A percentile compares a stretch with the other conserved stretches of the same genome.
Evolutionary conservation across 2,329 filamentous ascomycete species (phyloP).

Genomic region (Cryphonectria nitschkei): DNA sequence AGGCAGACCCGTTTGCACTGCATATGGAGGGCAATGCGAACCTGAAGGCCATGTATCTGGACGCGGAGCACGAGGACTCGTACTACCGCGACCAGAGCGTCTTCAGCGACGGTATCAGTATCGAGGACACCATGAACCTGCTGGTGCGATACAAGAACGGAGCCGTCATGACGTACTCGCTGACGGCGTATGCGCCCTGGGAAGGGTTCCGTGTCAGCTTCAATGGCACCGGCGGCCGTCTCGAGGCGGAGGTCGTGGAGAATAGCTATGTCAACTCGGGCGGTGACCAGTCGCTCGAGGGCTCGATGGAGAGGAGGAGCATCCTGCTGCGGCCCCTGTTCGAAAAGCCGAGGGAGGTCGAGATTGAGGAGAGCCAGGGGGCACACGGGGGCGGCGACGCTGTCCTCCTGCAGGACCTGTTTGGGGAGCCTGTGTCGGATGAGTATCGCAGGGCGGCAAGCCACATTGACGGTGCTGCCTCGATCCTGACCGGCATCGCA

Average conservation of each 20-base stretch:
- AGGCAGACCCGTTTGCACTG: slow-evolving; percentile 61
- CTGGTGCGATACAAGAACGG: slow-evolving; percentile 61
- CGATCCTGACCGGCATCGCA: slow-evolving; percentile 63
- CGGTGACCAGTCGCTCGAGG: slow-evolving; percentile 59
- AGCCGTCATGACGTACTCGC: slow-evolving; percentile 61
- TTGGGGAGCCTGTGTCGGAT: slow-evolving; percentile 56
- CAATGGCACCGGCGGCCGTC: slow-evolving; percentile 60
- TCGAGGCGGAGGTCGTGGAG: slow-evolving; percentile 66
- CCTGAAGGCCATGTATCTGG: slow-evolving; percentile 62
- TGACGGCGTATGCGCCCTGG: slow-evolving; percentile 66
- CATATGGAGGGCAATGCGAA: slow-evolving; percentile 56
- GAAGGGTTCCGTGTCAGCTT: slow-evolving; percentile 62
- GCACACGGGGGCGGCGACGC: slow-evolving; percentile 65
- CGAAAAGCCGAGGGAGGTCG: slow-evolving; percentile 58
- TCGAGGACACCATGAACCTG: slow-evolving; percentile 67
- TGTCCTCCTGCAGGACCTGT: slow-evolving; percentile 60
- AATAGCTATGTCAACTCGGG: slow-evolving; percentile 65
- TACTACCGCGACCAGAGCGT: slow-evolving; percentile 66
- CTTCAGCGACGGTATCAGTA: slow-evolving; percentile 65
- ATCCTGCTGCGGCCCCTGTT: slow-evolving; percentile 58
- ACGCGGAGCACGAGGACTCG: slow-evolving; percentile 65
- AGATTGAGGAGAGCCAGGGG: slow-evolving; percentile 55
- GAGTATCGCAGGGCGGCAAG: slow-evolving; percentile 58
- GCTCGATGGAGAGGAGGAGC: slow-evolving; percentile 52
- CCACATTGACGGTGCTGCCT: slow-evolving; percentile 61